Conservation (phyloP, 2,329 filamentous ascomycete genomes). For the Alternaria infectoria region DNA sequence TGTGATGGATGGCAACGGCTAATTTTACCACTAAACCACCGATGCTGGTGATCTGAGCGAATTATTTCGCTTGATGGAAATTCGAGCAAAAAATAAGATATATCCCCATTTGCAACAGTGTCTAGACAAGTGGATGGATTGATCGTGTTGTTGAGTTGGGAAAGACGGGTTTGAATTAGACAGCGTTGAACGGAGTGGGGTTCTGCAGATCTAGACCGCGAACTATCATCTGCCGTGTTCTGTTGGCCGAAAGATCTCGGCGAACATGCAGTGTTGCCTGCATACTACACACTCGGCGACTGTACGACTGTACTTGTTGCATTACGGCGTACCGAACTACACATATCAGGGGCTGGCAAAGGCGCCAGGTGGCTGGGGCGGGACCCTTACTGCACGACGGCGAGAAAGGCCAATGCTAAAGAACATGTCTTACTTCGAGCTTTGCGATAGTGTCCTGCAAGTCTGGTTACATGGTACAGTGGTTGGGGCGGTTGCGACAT, state of each 20-base stretch:
- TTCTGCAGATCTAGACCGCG: background rate
- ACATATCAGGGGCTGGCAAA: background rate
- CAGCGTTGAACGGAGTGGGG: background rate
- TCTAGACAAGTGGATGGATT: too few relatives aligned
- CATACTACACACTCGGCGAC: background rate
- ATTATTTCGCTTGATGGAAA: background rate
- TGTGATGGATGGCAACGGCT: slow-evolving; percentile 16
- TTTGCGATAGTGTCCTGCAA: background rate
- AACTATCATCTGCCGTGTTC: background rate
- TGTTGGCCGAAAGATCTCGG: background rate
- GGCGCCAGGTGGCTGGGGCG: background rate
- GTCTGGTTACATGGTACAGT: background rate
- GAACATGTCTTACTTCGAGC: background rate
- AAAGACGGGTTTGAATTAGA: background rate
- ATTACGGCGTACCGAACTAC: background rate
- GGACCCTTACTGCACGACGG: background rate
- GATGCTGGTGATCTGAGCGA: slow-evolving; percentile 3
- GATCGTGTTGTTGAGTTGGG: background rate
- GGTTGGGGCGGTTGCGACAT: background rate
- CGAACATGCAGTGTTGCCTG: background rate
- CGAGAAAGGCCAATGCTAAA: background rate
- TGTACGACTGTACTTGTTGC: background rate
- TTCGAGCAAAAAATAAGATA: background rate
- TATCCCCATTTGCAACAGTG: fast-evolving
- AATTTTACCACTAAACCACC: slow-evolving; percentile 25